phyloP scores from a whole-genome alignment of 164 flowering plant species.

The Umbilicus rupestris region DNA sequence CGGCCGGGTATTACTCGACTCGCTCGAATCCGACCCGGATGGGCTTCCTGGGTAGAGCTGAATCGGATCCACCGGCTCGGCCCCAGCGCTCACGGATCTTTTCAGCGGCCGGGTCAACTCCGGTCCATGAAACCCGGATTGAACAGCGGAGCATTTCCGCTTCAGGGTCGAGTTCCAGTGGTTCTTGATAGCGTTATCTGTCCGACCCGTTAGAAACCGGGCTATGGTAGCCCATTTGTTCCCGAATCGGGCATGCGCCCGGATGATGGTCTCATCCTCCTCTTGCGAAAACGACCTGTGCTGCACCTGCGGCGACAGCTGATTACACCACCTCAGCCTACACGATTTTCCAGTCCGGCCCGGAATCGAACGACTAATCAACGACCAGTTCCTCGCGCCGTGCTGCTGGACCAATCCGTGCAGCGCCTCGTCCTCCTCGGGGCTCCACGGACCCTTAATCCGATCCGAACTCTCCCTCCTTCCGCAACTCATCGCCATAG shows the following conservation, averaged over 20 bases:
- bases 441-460: constrained; percentile 13
- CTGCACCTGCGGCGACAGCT: constrained; percentile 13
- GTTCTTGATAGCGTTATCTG: constrained; percentile 12
- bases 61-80: constrained; percentile 21
- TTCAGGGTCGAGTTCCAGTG: constrained; percentile 13
- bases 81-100: constrained; percentile 1
- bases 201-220: constrained; percentile 11
- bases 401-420: constrained; percentile 4
- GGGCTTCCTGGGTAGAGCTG: constrained; percentile 46
- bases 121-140: neutral
- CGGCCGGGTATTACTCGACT: constrained; percentile 27
- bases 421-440: constrained; percentile 11
- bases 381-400: constrained; percentile 11
- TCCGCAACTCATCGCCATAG: constrained; percentile 11
- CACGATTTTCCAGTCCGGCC: constrained; percentile 13
- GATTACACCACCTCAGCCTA: constrained; percentile 14
- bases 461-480: constrained; percentile 1
- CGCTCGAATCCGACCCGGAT: constrained; percentile 48
- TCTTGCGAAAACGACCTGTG: constrained; percentile 5
- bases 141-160: constrained; percentile 8
- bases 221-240: constrained; percentile 15
- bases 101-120: neutral
- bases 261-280: constrained; percentile 9
- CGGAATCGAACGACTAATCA: constrained; percentile 9
- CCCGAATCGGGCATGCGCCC: constrained; percentile 5